Evolutionary conservation across 2,329 filamentous ascomycete genomes (phyloP).

Genomic region (Venturia aucupariae): DNA sequence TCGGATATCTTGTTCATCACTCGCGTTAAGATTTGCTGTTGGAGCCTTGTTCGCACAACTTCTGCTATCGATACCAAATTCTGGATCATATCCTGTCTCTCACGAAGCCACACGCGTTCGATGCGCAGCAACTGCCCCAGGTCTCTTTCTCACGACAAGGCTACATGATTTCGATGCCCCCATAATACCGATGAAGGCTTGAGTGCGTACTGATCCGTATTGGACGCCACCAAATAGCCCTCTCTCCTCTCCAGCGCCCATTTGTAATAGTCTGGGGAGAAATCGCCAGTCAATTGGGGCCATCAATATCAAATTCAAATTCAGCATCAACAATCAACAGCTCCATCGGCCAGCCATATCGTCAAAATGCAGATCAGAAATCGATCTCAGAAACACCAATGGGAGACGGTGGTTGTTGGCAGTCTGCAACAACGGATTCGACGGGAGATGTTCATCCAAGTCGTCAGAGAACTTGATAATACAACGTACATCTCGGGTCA

Average conservation of each 20-base stretch:
- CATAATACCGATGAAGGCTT: not conserved
- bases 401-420: constrained; percentile 11
- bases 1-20: not conserved
- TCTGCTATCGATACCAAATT: not conserved
- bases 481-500: constrained; percentile 27
- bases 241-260: not conserved
- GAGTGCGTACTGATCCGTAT: not conserved
- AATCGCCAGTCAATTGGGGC: not conserved
- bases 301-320: not conserved
- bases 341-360: too few relatives aligned
- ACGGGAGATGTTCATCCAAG: constrained; percentile 26
- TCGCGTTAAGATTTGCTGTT: not conserved
- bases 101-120: not conserved
- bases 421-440: constrained; percentile 26
- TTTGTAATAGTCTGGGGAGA: not conserved
- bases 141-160: not conserved
- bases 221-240: not conserved
- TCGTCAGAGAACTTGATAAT: constrained; percentile 25
- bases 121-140: not conserved
- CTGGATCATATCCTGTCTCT: not conserved
- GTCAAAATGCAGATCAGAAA: not conserved
- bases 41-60: not conserved
- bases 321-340: not conserved
- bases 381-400: not conserved
- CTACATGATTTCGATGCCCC: too few relatives aligned